These are phyloP conservation scores for Apiospora saccharicola DNA, from an alignment of 2,329 filamentous ascomycete genomes.

Conservation along the genomic window DNA sequence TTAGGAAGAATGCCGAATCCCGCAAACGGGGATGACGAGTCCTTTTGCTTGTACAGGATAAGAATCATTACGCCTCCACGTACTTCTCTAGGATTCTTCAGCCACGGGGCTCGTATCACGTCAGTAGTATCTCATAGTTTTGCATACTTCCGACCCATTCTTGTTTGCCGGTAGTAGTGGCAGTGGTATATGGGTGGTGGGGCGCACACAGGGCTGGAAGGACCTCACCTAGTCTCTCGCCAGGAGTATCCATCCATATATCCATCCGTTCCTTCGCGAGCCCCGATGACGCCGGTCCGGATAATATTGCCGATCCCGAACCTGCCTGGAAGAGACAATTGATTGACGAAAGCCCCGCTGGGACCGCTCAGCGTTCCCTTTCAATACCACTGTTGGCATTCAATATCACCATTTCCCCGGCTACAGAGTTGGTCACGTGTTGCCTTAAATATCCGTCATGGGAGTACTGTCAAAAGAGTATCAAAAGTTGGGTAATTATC, in stretches of 20 bases:
- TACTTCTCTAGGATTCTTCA: background rate
- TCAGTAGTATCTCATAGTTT: background rate
- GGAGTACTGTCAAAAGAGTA: too few relatives aligned
- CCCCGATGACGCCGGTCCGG: constrained; percentile 2
- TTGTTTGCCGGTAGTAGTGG: background rate
- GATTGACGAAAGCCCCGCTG: background rate
- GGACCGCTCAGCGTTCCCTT: background rate
- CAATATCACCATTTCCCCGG: background rate
- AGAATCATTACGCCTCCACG: background rate
- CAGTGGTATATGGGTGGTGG: background rate
- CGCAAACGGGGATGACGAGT: background rate
- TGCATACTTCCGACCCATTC: background rate
- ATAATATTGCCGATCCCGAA: constrained; percentile 10
- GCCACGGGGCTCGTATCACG: background rate
- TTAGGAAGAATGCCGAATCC: background rate
- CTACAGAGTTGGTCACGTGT: background rate
- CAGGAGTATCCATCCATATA: background rate
- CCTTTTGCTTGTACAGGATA: background rate
- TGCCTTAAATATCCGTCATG: background rate
- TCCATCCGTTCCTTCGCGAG: background rate
- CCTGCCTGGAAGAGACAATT: background rate
- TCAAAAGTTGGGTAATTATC: background rate
- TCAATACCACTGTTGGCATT: background rate
- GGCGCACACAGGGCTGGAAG: constrained; percentile 11
- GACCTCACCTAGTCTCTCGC: constrained; percentile 14